Percentiles rank a stretch among this genome's conserved stretches.
These are phyloP conservation scores for Bauhinia variegata DNA, from an alignment of 306 rosid genomes.

Conservation along the genomic window DNA sequence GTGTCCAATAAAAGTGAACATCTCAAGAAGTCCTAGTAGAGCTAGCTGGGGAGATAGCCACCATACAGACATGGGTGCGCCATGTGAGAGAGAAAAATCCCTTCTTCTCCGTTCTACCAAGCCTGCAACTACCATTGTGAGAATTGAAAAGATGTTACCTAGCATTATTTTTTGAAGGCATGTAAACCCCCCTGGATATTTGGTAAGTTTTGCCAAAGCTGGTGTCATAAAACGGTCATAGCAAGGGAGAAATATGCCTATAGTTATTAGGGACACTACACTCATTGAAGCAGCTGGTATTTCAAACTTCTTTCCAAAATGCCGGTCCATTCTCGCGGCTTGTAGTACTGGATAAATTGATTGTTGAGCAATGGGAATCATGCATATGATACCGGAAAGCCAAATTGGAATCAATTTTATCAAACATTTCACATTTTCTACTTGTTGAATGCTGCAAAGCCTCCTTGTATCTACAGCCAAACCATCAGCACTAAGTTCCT, in stretches of 20 bases:
- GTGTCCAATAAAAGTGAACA: constrained; percentile 42
- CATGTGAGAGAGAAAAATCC: neutral
- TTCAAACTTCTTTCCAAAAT: constrained; percentile 3
- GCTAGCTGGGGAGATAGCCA: constrained; percentile 46
- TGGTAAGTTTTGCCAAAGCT: constrained; percentile 18
- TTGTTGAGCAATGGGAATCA: constrained; percentile 37
- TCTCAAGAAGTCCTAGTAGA: constrained; percentile 40
- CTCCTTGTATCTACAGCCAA: constrained; percentile 39
- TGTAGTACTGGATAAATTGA: constrained; percentile 40
- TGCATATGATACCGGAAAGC: constrained; percentile 34
- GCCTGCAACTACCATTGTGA: constrained; percentile 25
- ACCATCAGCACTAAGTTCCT: constrained; percentile 43
- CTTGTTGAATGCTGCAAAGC: constrained; percentile 51
- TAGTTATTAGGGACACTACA: constrained; percentile 20
- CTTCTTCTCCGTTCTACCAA: constrained; percentile 30
- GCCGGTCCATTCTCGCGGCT: constrained; percentile 37
- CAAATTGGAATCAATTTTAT: constrained; percentile 45
- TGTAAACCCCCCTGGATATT: constrained; percentile 23
- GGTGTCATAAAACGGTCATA: constrained; percentile 15
- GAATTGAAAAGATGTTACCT: constrained; percentile 17
- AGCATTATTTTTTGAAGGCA: constrained; percentile 34
- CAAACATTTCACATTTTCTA: constrained; percentile 50
- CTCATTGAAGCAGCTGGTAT: constrained; percentile 22
- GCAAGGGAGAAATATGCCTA: constrained; percentile 19
- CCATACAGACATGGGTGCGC: constrained; percentile 31